Evolutionary conservation across 176 grass and related monocot species (phyloP).

Genomic region (Triticum urartu): DNA sequence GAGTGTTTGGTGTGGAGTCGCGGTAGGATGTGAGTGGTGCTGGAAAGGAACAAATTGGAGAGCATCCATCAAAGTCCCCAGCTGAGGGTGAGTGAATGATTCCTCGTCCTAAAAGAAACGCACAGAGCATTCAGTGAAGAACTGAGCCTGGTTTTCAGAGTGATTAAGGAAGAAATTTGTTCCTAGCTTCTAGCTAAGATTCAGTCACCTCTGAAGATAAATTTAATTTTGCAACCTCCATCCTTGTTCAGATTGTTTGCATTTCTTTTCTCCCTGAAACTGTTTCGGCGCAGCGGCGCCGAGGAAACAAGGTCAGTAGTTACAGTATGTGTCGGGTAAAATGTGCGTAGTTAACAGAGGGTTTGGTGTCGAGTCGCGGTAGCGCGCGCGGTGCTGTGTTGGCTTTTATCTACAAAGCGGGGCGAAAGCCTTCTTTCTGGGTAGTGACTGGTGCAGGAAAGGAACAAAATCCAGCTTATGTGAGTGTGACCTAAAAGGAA

Average conservation of each 20-base stretch:
- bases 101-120: too few species aligned
- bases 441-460: conserved; percentile 9
- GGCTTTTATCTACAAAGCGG: background rate
- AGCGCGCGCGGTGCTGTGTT: background rate
- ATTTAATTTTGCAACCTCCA: background rate
- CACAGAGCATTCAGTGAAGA: background rate
- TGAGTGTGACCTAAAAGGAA: background rate
- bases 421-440: background rate
- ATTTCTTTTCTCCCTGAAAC: background rate
- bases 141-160: background rate
- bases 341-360: background rate
- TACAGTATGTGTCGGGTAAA: background rate
- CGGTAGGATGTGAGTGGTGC: conserved; percentile 2
- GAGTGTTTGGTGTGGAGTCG: conserved; percentile 6
- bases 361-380: conserved; percentile 1
- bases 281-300: too few species aligned
- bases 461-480: conserved; percentile 9
- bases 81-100: background rate
- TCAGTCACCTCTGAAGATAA: background rate
- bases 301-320: background rate
- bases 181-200: background rate
- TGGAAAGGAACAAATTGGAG: conserved; percentile 17
- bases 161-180: too few species aligned
- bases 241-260: background rate
- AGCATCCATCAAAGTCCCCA: too few species aligned